These are phyloP conservation scores for Suillus lakei DNA, from an alignment of 768 basidiomycete genomes.

Conservation along the genomic window DNA sequence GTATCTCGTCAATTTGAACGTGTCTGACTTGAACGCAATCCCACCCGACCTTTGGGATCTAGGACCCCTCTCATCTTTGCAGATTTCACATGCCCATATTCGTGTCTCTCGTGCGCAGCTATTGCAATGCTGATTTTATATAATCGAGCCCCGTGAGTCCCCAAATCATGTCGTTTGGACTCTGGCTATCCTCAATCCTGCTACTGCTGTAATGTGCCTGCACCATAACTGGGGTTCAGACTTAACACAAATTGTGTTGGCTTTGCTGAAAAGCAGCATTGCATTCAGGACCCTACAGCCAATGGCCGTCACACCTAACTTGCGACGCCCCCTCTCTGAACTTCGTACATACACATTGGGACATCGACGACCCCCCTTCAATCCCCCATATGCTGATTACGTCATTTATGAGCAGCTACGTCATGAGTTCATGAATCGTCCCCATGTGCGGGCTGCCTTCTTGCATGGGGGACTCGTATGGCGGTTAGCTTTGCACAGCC, in stretches of 20 bases:
- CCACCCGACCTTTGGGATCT: not conserved
- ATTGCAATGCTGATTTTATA: not conserved
- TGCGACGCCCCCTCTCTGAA: not conserved
- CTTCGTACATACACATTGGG: not conserved
- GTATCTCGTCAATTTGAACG: not conserved
- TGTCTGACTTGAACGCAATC: not conserved
- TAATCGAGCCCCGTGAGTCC: not conserved
- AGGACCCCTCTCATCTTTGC: not conserved
- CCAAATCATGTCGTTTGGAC: not conserved
- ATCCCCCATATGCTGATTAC: not conserved
- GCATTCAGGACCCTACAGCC: not conserved
- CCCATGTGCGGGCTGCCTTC: not conserved
- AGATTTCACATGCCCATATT: not conserved
- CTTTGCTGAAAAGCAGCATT: too few species aligned
- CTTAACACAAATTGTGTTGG: too few species aligned
- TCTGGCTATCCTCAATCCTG: too few species aligned
- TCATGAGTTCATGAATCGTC: too few species aligned
- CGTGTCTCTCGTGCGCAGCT: not conserved
- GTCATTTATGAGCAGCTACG: not conserved
- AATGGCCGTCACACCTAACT: not conserved
- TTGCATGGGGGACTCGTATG: not conserved
- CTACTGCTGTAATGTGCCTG: too few species aligned
- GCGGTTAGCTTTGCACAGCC: not conserved
- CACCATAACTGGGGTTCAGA: too few species aligned
- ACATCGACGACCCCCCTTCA: not conserved